Evolutionary conservation across 306 rosid species (phyloP).

Genomic region (Phaseolus lunatus): DNA sequence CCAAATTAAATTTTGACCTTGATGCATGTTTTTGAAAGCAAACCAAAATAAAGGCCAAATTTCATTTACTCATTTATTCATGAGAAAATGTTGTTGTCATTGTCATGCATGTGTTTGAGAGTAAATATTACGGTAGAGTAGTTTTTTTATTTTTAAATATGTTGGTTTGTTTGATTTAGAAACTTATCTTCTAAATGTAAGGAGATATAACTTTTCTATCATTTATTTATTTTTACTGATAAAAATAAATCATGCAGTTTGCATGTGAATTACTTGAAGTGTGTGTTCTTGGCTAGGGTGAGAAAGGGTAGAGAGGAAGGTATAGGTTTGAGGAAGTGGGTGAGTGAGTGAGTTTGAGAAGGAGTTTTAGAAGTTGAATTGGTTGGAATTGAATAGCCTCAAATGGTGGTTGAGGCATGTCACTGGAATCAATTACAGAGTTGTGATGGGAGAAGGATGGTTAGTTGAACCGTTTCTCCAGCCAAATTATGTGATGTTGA

Average conservation of each 20-base stretch:
- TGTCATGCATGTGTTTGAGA: too few species aligned
- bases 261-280: neutral
- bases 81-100: neutral
- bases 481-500: slow-evolving; percentile 53
- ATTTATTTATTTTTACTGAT: too few species aligned
- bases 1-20: slow-evolving; percentile 14
- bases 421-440: slow-evolving; percentile 34
- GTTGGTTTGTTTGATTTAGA: too few species aligned
- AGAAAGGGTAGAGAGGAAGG: too few species aligned
- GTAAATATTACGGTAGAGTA: too few species aligned
- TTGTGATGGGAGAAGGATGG: too few species aligned
- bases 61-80: too few species aligned
- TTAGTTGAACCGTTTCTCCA: slow-evolving; percentile 63
- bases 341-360: neutral
- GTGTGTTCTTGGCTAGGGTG: too few species aligned
- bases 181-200: too few species aligned
- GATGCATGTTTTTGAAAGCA: neutral
- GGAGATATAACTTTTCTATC: too few species aligned
- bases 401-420: slow-evolving; percentile 47
- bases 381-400: slow-evolving; percentile 52
- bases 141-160: too few species aligned
- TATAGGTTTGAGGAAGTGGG: neutral
- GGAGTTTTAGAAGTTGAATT: slow-evolving; percentile 10
- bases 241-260: too few species aligned
- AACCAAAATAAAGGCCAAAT: neutral